phyloP scores from a whole-genome alignment of 169 alveolate genomes.

The Fabrea salina region DNA sequence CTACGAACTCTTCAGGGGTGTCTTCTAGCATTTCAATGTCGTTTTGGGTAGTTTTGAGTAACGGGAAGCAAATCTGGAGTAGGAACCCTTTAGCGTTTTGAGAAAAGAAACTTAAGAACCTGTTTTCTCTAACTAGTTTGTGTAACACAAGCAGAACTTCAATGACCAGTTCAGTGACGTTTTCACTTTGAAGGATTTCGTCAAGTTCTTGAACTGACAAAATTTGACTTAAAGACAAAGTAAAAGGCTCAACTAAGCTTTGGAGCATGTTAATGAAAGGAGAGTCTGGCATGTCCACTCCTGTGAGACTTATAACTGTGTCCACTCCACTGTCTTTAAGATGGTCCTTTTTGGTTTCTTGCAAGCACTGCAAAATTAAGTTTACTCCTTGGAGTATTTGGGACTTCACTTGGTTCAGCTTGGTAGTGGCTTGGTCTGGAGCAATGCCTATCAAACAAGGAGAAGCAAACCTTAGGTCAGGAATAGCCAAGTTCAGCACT shows the following conservation, averaged over 20 bases:
- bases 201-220: neutral
- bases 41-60: slow-evolving; percentile 17
- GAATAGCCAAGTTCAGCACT: neutral
- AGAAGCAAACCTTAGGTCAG: neutral
- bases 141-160: neutral
- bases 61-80: neutral
- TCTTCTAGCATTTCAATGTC: slow-evolving; percentile 46
- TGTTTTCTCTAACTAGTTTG: neutral
- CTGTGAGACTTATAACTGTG: neutral
- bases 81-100: neutral
- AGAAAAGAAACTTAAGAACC: neutral
- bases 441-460: neutral
- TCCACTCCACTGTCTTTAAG: neutral
- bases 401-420: neutral
- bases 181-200: slow-evolving; percentile 1
- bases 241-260: neutral
- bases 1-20: slow-evolving; percentile 69
- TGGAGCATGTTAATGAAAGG: neutral
- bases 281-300: neutral
- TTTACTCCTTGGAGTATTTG: neutral
- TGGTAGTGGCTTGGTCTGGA: neutral
- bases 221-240: neutral
- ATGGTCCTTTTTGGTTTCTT: neutral
- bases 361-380: neutral
- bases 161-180: neutral